Evolutionary conservation across 2,329 filamentous ascomycete species (phyloP).

Genomic region (Colletotrichum cereale): DNA sequence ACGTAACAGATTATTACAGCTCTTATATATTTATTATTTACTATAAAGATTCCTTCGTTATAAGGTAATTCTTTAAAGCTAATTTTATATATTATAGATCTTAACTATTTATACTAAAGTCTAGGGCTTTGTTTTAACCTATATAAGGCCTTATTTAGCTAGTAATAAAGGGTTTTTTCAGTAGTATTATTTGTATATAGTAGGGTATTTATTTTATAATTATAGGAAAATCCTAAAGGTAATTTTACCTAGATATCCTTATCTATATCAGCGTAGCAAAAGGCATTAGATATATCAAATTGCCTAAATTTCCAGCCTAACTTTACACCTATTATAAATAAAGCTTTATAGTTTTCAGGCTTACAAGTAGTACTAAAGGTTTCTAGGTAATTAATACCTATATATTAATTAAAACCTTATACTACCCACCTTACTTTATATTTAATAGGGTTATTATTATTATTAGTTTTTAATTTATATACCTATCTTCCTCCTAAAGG

Average conservation of each 20-base stretch:
- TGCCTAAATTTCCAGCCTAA: neutral
- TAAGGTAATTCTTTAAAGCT: neutral
- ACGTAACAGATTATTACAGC: neutral
- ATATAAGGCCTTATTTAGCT: conserved; percentile 1
- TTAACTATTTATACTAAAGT: neutral
- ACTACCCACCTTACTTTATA: neutral
- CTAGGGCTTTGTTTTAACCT: neutral
- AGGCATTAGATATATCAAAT: neutral
- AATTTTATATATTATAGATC: neutral
- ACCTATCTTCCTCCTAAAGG: neutral
- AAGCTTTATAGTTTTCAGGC: neutral
- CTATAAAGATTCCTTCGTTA: neutral
- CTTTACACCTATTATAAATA: neutral
- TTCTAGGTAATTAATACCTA: neutral
- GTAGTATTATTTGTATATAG: neutral
- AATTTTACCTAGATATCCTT: neutral
- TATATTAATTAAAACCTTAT: neutral
- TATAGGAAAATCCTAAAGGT: neutral
- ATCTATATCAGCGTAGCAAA: neutral
- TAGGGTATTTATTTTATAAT: neutral
- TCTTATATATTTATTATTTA: neutral
- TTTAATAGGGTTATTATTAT: neutral
- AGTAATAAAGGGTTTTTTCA: neutral
- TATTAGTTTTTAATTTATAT: neutral
- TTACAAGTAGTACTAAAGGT: neutral